Conservation (phyloP, 1,139 yeast species). For the Debaryomycetaceae sp. region DNA sequence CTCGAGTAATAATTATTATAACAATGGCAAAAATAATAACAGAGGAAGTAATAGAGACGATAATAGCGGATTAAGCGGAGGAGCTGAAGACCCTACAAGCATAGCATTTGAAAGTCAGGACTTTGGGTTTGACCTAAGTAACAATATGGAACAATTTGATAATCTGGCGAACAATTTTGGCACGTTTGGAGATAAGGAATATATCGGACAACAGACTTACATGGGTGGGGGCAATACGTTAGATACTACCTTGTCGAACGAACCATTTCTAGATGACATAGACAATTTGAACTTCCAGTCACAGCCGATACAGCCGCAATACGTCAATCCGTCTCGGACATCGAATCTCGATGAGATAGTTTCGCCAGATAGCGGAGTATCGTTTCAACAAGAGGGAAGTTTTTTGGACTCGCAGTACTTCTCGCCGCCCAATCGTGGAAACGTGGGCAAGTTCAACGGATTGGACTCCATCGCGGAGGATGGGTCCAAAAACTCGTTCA, state of each 20-base stretch:
- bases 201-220: slow-evolving; percentile 9
- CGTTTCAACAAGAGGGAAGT: slow-evolving; percentile 15
- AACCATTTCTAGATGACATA: slow-evolving; percentile 36
- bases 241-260: slow-evolving; percentile 18
- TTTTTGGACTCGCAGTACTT: slow-evolving; percentile 42
- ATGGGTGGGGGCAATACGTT: slow-evolving; percentile 1
- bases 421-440: slow-evolving; percentile 32
- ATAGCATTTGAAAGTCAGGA: not conserved
- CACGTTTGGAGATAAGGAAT: slow-evolving; percentile 5
- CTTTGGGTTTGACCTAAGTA: not conserved
- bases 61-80: not conserved
- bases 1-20: slow-evolving; percentile 5
- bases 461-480: slow-evolving; percentile 35
- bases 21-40: slow-evolving; percentile 7
- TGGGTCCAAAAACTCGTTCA: slow-evolving; percentile 13
- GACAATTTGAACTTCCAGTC: slow-evolving; percentile 18
- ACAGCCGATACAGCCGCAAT: slow-evolving; percentile 12
- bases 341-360: slow-evolving; percentile 35
- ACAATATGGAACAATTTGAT: not conserved
- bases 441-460: slow-evolving; percentile 19
- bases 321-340: slow-evolving; percentile 15
- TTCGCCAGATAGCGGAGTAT: slow-evolving; percentile 22
- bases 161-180: slow-evolving; percentile 4
- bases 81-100: not conserved
- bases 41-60: slow-evolving; percentile 3